These are phyloP conservation scores for Paraurostyla sp. DNA, from an alignment of 73 alveolate genomes.

Conservation along the genomic window DNA sequence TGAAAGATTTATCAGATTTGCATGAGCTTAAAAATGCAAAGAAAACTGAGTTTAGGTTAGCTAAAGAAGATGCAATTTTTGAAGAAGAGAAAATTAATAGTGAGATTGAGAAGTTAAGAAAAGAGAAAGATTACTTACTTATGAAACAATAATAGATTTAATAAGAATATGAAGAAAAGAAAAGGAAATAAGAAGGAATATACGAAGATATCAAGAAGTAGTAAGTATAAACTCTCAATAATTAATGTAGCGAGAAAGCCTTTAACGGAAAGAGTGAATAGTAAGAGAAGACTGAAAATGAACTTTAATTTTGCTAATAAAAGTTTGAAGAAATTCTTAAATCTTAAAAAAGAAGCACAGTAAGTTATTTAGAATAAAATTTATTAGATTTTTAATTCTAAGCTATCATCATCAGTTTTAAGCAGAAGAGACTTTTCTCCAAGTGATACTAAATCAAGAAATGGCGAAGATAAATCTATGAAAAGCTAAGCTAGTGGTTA, in stretches of 20 bases:
- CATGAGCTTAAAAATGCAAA: not conserved
- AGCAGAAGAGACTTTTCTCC: conserved; percentile 17
- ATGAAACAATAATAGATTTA: not conserved
- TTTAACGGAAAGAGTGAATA: not conserved
- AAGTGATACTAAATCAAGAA: not conserved
- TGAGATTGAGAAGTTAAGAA: conserved; percentile 24
- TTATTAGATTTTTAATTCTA: not conserved
- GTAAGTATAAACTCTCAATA: not conserved
- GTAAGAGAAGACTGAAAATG: not conserved
- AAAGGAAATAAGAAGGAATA: not conserved
- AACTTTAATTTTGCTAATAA: not conserved
- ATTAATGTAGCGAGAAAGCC: conserved; percentile 19
- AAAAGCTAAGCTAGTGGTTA: not conserved
- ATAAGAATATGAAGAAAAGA: conserved; percentile 33
- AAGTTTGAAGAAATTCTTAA: not conserved
- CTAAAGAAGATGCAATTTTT: not conserved
- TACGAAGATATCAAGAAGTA: conserved; percentile 35
- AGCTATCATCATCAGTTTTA: not conserved
- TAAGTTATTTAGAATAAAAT: not conserved
- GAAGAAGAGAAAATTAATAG: not conserved
- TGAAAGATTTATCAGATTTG: conserved; percentile 31
- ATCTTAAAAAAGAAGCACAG: not conserved
- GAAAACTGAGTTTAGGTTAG: not conserved
- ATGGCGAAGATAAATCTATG: conserved; percentile 4
- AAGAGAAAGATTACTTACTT: conserved; percentile 47